phyloP scores from a whole-genome alignment of 2,329 filamentous ascomycete species.

The Aspergillus sp. region DNA sequence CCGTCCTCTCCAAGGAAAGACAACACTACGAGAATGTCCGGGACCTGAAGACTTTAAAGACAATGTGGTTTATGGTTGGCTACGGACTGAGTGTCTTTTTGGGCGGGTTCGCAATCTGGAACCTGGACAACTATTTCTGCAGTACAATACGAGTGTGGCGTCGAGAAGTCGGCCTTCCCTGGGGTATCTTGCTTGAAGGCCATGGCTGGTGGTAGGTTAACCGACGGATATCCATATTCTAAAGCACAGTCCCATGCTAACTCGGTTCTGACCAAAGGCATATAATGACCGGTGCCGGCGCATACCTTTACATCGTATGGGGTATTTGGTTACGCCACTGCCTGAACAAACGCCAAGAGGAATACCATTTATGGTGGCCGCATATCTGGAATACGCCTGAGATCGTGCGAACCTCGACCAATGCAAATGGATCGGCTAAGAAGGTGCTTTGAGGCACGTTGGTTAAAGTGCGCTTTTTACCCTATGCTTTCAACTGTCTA shows the following conservation, averaged over 20 bases:
- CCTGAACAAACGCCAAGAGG: slow-evolving; percentile 68
- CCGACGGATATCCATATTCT: background rate
- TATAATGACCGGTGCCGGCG: slow-evolving; percentile 76
- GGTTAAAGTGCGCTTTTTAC: background rate
- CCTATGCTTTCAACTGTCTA: background rate
- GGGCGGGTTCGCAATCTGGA: slow-evolving; percentile 75
- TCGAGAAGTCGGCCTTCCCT: slow-evolving; percentile 69
- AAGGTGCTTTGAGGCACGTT: slow-evolving; percentile 25
- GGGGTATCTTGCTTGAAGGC: slow-evolving; percentile 73
- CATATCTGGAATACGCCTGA: slow-evolving; percentile 59
- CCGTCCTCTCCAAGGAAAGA: slow-evolving; percentile 43
- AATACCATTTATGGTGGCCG: slow-evolving; percentile 71
- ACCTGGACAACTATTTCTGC: slow-evolving; percentile 76
- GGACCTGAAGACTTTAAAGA: slow-evolving; percentile 58
- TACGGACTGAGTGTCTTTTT: slow-evolving; percentile 71
- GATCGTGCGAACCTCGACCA: slow-evolving; percentile 40
- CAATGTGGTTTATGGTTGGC: slow-evolving; percentile 75
- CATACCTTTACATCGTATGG: slow-evolving; percentile 83
- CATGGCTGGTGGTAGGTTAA: slow-evolving; percentile 67
- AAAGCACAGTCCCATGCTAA: slow-evolving; percentile 2
- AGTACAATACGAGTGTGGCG: slow-evolving; percentile 64
- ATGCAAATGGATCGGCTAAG: slow-evolving; percentile 27
- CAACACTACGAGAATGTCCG: slow-evolving; percentile 54
- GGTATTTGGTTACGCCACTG: slow-evolving; percentile 78
- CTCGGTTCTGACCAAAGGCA: slow-evolving; percentile 53